Conservation (phyloP, 2,329 filamentous ascomycete genomes). For the Myriosclerotinia scirpicola region DNA sequence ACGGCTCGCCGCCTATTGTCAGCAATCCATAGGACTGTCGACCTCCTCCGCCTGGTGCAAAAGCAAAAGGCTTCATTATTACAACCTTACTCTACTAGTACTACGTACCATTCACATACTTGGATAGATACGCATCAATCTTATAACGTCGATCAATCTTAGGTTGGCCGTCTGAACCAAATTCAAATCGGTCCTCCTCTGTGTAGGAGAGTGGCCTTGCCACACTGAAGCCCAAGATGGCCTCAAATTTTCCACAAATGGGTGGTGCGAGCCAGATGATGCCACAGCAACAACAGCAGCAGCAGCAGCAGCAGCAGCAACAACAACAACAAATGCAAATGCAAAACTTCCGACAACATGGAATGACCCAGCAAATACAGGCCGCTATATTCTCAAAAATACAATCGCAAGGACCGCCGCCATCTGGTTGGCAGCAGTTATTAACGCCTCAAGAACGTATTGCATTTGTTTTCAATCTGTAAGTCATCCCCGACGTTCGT, state of each 20-base stretch:
- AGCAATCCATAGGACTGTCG: conserved; percentile 28
- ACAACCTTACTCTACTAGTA: conserved; percentile 12
- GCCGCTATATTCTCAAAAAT: conserved; percentile 36
- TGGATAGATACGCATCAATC: conserved; percentile 15
- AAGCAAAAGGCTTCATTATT: conserved; percentile 17
- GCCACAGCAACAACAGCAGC: conserved; percentile 34
- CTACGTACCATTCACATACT: conserved; percentile 20
- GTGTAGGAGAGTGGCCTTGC: conserved; percentile 35
- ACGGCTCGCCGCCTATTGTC: conserved; percentile 36
- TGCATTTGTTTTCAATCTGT: conserved; percentile 35
- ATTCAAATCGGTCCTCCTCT: conserved; percentile 29
- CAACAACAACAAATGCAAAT: conserved; percentile 20
- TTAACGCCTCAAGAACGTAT: conserved; percentile 38
- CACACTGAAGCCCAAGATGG: conserved; percentile 37
- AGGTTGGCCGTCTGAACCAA: conserved; percentile 28
- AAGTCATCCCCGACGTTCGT: conserved; percentile 24
- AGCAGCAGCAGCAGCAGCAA: conserved; percentile 32
- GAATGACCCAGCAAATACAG: conserved; percentile 32
- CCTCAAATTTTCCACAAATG: conserved; percentile 40
- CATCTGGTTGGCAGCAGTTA: conserved; percentile 36
- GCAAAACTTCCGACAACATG: conserved; percentile 11
- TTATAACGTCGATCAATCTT: conserved; percentile 14
- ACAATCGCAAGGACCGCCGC: conserved; percentile 32
- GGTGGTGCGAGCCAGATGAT: conserved; percentile 37
- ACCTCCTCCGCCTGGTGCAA: conserved; percentile 23